A percentile compares a stretch with the other conserved stretches of the same genome.
These are phyloP conservation scores for Penicillium paxilli DNA, from an alignment of 495 filamentous ascomycete species.

Conservation along the genomic window DNA sequence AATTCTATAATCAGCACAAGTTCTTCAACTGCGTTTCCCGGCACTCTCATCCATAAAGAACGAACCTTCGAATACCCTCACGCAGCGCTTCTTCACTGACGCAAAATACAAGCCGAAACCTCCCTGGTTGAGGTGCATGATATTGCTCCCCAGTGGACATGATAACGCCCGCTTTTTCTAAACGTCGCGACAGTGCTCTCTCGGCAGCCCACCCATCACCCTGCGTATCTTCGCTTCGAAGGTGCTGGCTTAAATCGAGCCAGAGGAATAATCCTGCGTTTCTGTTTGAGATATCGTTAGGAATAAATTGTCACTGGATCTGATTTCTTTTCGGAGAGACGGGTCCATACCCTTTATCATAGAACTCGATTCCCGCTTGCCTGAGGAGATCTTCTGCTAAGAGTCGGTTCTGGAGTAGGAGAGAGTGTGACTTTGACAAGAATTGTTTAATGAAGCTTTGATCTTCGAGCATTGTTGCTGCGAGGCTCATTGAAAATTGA, in stretches of 20 bases:
- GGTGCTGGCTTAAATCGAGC: background rate
- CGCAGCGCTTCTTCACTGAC: background rate
- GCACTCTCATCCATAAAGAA: background rate
- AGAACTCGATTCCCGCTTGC: background rate
- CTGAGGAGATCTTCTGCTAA: background rate
- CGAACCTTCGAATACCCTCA: background rate
- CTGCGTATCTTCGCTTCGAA: background rate
- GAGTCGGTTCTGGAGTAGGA: background rate
- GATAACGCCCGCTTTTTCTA: background rate
- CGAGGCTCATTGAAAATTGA: background rate
- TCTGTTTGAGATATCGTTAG: background rate
- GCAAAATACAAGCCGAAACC: background rate
- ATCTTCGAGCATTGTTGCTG: background rate
- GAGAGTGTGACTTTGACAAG: background rate
- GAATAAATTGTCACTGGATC: too few species aligned
- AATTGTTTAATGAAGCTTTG: background rate
- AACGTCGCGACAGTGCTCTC: background rate
- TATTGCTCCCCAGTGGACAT: background rate
- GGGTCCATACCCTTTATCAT: background rate
- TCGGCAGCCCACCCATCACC: background rate
- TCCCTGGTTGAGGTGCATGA: background rate
- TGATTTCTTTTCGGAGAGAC: too few species aligned
- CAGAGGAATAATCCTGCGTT: background rate
- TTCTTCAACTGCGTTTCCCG: background rate
- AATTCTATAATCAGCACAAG: background rate